Percentiles rank a stretch among this genome's conserved stretches.
Evolutionary conservation across 2,329 filamentous ascomycete genomes (phyloP).

Genomic region (Beauveria australis): DNA sequence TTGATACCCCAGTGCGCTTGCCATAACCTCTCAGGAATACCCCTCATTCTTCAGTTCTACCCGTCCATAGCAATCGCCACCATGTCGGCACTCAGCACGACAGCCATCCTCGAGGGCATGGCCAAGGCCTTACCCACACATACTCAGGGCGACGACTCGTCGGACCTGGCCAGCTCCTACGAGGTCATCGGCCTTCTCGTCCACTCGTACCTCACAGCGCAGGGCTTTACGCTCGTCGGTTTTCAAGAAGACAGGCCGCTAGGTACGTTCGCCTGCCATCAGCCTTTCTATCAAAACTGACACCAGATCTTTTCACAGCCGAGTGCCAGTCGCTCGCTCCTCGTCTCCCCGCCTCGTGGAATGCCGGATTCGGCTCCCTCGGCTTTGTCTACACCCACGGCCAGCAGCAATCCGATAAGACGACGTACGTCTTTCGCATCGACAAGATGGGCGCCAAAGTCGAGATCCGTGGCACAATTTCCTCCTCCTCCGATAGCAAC

Average conservation of each 20-base stretch:
- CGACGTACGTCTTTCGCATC: constrained; percentile 59
- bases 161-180: constrained; percentile 60
- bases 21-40: background rate
- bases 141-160: constrained; percentile 42
- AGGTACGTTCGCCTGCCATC: constrained; percentile 36
- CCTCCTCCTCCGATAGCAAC: constrained; percentile 58
- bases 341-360: constrained; percentile 72
- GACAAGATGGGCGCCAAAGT: constrained; percentile 75
- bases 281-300: no score
- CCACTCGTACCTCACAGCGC: constrained; percentile 73
- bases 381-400: constrained; percentile 81
- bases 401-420: constrained; percentile 66
- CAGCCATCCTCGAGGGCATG: constrained; percentile 46
- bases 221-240: constrained; percentile 74
- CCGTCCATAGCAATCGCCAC: background rate
- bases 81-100: constrained; percentile 19
- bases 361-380: constrained; percentile 60
- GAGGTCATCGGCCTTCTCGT: constrained; percentile 78
- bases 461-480: constrained; percentile 72
- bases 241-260: constrained; percentile 75
- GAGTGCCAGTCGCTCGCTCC: constrained; percentile 50
- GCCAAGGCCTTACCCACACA: constrained; percentile 52
- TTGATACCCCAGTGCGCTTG: no score
- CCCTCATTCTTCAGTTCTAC: background rate
- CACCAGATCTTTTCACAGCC: constrained; percentile 10